Conservation (phyloP, 305 asterid species). For the Caryopteris hybrid region DNA sequence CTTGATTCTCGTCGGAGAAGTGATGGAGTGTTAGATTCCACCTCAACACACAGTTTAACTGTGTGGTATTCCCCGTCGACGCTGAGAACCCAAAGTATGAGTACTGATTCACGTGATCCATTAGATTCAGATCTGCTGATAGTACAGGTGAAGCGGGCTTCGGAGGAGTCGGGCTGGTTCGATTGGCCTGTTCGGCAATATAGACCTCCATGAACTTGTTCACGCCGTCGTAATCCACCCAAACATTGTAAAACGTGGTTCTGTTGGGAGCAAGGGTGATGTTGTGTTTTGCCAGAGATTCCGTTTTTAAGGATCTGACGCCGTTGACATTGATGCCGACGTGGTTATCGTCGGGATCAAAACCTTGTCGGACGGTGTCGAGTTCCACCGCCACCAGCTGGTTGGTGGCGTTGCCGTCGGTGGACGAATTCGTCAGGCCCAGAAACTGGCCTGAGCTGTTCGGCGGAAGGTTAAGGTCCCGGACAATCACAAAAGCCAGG, state of each 20-base stretch:
- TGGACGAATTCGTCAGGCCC: constrained; percentile 63
- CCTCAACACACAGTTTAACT: constrained; percentile 70
- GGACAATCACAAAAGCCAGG: constrained; percentile 60
- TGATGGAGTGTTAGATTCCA: constrained; percentile 73
- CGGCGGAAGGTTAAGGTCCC: constrained; percentile 32
- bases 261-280: constrained; percentile 49
- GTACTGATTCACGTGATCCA: constrained; percentile 30
- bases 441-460: constrained; percentile 66
- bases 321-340: constrained; percentile 58
- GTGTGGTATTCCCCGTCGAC: constrained; percentile 53
- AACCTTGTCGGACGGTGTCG: constrained; percentile 62
- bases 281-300: constrained; percentile 26
- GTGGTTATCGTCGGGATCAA: constrained; percentile 78
- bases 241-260: constrained; percentile 48
- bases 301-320: constrained; percentile 33
- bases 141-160: constrained; percentile 44
- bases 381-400: constrained; percentile 73
- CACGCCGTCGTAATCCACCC: constrained; percentile 78
- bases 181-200: constrained; percentile 41
- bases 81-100: constrained; percentile 89
- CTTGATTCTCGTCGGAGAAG: constrained; percentile 23
- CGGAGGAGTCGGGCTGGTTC: constrained; percentile 50
- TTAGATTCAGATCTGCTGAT: constrained; percentile 37
- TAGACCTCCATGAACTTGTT: constrained; percentile 39
- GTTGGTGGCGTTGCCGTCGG: constrained; percentile 46